Evolutionary conservation across 2,329 filamentous ascomycete genomes (phyloP).

Genomic region (Ophiostoma populinum): DNA sequence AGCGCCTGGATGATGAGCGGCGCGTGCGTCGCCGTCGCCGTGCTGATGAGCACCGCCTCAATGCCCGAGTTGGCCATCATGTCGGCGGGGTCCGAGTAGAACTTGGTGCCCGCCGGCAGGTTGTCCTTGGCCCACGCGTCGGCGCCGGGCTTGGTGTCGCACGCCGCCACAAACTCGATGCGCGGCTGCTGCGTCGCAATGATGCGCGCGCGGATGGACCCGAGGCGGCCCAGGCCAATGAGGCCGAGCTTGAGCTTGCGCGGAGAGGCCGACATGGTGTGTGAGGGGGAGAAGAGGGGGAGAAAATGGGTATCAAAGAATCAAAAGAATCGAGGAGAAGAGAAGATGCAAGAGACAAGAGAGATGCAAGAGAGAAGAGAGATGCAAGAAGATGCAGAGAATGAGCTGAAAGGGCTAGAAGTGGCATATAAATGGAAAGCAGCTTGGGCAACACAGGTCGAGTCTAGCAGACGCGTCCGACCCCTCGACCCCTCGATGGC

Average conservation of each 20-base stretch:
- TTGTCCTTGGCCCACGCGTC: constrained; percentile 17
- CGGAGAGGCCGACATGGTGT: constrained; percentile 2
- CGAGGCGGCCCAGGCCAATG: constrained; percentile 16
- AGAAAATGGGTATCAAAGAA: not conserved
- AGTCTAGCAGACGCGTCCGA: too few species aligned
- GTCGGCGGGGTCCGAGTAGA: constrained; percentile 14
- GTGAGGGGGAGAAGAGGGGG: not conserved
- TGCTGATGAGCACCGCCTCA: constrained; percentile 16
- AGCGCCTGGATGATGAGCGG: constrained; percentile 13
- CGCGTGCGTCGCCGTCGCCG: constrained; percentile 16
- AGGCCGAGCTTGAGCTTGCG: constrained; percentile 7
- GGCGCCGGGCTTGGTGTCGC: constrained; percentile 5
- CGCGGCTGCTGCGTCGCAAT: constrained; percentile 19
- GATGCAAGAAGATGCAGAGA: too few species aligned
- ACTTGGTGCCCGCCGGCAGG: constrained; percentile 13
- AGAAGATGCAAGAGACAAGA: too few species aligned
- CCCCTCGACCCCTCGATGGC: too few species aligned
- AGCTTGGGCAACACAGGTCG: too few species aligned
- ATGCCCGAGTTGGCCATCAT: constrained; percentile 15
- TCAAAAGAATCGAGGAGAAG: too few species aligned
- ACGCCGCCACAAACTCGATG: constrained; percentile 13
- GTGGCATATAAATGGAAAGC: too few species aligned
- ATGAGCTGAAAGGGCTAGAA: too few species aligned
- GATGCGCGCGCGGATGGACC: constrained; percentile 17
- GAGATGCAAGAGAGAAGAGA: too few species aligned